Conservation (phyloP, 176 grass and related monocot species). For the Ensete ventricosum region DNA sequence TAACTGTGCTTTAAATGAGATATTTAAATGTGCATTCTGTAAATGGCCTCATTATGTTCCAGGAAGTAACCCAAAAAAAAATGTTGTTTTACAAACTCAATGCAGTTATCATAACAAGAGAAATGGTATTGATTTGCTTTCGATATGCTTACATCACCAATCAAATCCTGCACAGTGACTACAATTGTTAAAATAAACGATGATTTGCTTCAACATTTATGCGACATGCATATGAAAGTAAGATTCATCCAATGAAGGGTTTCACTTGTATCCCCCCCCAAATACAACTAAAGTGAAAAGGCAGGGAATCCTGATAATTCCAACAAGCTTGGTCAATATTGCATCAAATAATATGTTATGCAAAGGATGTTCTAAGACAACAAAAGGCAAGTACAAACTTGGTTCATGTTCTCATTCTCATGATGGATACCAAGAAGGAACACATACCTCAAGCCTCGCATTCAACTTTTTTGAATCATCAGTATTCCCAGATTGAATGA, state of each 20-base stretch:
- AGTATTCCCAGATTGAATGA: slow-evolving; percentile 35
- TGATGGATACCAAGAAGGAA: slow-evolving; percentile 21
- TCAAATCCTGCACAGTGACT: too few species aligned
- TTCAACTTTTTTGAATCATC: slow-evolving; percentile 33
- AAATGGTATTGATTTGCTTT: too few species aligned
- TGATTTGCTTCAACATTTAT: too few species aligned
- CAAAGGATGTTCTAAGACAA: not conserved
- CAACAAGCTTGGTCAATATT: not conserved
- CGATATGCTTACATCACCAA: too few species aligned
- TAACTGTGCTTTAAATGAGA: too few species aligned
- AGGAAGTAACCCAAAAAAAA: not conserved
- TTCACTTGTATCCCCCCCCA: too few species aligned
- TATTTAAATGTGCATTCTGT: too few species aligned
- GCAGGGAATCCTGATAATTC: too few species aligned
- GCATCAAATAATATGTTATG: not conserved
- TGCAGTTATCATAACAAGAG: not conserved
- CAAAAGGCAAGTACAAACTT: not conserved
- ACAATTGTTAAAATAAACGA: too few species aligned
- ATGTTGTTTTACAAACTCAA: not conserved
- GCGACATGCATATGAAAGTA: too few species aligned
- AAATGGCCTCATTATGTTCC: not conserved
- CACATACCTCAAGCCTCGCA: slow-evolving; percentile 50
- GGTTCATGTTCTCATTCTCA: slow-evolving; percentile 14
- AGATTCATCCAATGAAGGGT: too few species aligned
- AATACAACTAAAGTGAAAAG: too few species aligned